Conservation (phyloP, 495 filamentous ascomycete species). For the Neurospora sp. region DNA sequence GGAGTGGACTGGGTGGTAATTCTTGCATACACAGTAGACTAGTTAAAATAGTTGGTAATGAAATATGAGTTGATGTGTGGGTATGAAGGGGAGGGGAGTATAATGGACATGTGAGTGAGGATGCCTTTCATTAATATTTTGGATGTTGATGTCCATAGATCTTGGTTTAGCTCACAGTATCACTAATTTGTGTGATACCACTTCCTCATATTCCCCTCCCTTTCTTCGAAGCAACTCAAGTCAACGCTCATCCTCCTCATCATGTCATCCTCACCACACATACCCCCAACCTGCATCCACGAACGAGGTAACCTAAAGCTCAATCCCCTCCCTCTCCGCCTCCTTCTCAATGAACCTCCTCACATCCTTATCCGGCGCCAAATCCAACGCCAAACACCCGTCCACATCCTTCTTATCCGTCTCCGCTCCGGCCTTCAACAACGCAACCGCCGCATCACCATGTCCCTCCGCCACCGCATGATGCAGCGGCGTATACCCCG, state of each 20-base stretch:
- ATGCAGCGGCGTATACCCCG: constrained; percentile 81
- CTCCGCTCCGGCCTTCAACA: constrained; percentile 80
- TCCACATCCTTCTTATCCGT: constrained; percentile 66
- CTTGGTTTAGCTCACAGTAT: background rate
- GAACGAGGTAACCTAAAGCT: constrained; percentile 29
- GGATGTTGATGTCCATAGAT: background rate
- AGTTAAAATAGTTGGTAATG: background rate
- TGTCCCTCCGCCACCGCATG: constrained; percentile 92
- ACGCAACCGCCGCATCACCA: constrained; percentile 72
- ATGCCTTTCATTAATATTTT: background rate
- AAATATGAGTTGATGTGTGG: background rate
- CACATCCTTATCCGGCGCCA: constrained; percentile 65
- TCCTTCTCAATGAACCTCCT: constrained; percentile 64
- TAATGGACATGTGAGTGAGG: background rate
- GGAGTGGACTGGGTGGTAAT: background rate
- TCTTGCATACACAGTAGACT: background rate
- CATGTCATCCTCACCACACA: background rate
- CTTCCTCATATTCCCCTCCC: background rate
- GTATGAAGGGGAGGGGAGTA: background rate
- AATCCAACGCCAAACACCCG: constrained; percentile 63
- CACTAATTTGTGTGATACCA: background rate
- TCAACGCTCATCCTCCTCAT: background rate
- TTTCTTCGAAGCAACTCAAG: background rate
- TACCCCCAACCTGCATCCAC: background rate
- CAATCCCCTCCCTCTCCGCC: constrained; percentile 81